phyloP scores from a whole-genome alignment of 805 yeast genomes.

The Cyberlindnera euphorbiiphila region DNA sequence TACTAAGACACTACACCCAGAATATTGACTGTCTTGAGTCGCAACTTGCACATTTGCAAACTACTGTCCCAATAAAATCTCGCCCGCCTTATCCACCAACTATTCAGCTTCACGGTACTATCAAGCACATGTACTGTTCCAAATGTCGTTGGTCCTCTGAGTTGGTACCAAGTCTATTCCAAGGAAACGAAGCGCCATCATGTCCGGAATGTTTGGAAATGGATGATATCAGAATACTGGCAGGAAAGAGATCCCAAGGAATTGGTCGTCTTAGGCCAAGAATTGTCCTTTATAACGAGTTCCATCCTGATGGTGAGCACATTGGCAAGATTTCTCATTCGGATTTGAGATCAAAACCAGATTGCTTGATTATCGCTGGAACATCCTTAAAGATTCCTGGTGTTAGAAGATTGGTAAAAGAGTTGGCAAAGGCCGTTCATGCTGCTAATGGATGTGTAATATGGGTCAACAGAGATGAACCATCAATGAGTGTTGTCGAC shows the following conservation, averaged over 20 bases:
- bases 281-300: conserved; percentile 68
- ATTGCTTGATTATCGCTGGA: conserved; percentile 77
- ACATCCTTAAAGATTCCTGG: conserved; percentile 83
- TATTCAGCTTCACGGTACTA: conserved; percentile 82
- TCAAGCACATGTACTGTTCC: conserved; percentile 68
- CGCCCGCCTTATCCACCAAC: conserved; percentile 49
- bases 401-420: conserved; percentile 56
- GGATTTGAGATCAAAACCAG: conserved; percentile 66
- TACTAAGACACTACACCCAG: conserved; percentile 78
- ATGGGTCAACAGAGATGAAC: conserved; percentile 59
- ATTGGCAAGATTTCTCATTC: conserved; percentile 71
- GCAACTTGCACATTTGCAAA: conserved; percentile 45
- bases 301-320: conserved; percentile 83
- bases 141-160: conserved; percentile 61
- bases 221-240: conserved; percentile 50
- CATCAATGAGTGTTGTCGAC: conserved; percentile 45
- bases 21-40: conserved; percentile 81
- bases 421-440: conserved; percentile 54
- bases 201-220: conserved; percentile 66
- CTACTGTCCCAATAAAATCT: conserved; percentile 45
- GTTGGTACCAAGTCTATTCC: conserved; percentile 51
- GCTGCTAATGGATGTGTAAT: conserved; percentile 54
- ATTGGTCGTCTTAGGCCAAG: conserved; percentile 61
- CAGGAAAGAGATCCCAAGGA: conserved; percentile 64
- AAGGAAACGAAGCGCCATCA: conserved; percentile 41